Conservation (phyloP, 2,329 filamentous ascomycete species). For the Rachicladosporium sp. region DNA sequence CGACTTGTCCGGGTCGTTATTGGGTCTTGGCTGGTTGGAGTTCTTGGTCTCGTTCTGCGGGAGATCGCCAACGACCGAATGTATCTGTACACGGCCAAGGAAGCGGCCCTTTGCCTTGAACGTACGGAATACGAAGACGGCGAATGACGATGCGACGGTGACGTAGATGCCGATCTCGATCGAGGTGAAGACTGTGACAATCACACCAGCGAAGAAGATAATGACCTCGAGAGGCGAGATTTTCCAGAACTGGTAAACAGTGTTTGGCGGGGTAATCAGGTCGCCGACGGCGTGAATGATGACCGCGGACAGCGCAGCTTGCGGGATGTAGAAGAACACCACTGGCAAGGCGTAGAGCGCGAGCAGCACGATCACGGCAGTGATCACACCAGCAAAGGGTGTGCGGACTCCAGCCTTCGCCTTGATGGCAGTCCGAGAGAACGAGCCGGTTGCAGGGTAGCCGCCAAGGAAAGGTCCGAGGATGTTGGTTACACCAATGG, state of each 20-base stretch:
- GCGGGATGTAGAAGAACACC: conserved; percentile 90
- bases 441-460: conserved; percentile 87
- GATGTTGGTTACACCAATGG: conserved; percentile 81
- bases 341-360: conserved; percentile 80
- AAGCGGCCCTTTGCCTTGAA: conserved; percentile 73
- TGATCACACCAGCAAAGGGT: conserved; percentile 80
- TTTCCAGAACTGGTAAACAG: conserved; percentile 88
- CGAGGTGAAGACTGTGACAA: conserved; percentile 73
- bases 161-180: conserved; percentile 92
- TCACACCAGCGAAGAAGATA: conserved; percentile 85
- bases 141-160: conserved; percentile 65
- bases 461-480: conserved; percentile 83
- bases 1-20: conserved; percentile 27
- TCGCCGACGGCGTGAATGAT: conserved; percentile 95
- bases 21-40: conserved; percentile 22
- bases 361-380: conserved; percentile 70
- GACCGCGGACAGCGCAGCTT: conserved; percentile 65
- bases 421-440: conserved; percentile 91
- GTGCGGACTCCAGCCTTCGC: conserved; percentile 91
- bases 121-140: conserved; percentile 69
- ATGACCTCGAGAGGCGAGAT: conserved; percentile 81
- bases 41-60: conserved; percentile 32
- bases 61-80: conserved; percentile 64
- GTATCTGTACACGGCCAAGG: conserved; percentile 72
- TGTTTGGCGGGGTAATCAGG: conserved; percentile 79